Evolutionary conservation across 2,329 filamentous ascomycete genomes (phyloP), one percentile per base, ranked within the genome.

Genomic region (Biscogniauxia marginata): DNA sequence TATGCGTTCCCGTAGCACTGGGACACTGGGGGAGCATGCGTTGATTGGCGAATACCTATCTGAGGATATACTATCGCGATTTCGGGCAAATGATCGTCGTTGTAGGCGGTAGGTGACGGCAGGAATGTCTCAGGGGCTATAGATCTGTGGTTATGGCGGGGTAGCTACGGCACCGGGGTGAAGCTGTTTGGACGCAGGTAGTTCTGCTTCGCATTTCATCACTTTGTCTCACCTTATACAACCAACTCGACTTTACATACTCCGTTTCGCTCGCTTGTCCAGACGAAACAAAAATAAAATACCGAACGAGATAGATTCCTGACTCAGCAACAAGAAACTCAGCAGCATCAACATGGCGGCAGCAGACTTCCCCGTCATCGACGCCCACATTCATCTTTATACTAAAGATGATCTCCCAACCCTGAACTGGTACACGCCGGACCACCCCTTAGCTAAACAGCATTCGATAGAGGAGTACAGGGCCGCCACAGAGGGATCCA

Each of bases 381-480:
- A 97, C 78, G 88, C 91, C 43, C 93, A 97, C 78, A 88, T 97
- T 74, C 93, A 97, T 76, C 85, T 97, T 68, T 96, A 86, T 78
- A 89, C 91, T 46, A 73, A 78, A 47, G 81, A 83, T 52, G 89
- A 93, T 66, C 70, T 89, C 52, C 69, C 80, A 53, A 82, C 83
- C 43, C 83, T 96, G 60, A 76, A 83, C 56, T 96, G 91, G 92
- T 84, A 84, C 75, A 80, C 73, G 3, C 75, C 84, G 4, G 75
- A 79, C 48, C 74, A 81, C 67, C 79, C 84, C 4, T 78, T 96
- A 50, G 79, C 83, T 50, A 80, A 80, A 50, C 84, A 86, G 63
- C 84, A 86, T 71, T 87, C 87, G 1, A 67, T 90, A 49, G 72
- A 79, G 24, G 81, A 92, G 68, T 93, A 89, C 75, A 74, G 71